Evolutionary conservation across 768 basidiomycete species (phyloP).

Genomic region (Nidularia sp.): DNA sequence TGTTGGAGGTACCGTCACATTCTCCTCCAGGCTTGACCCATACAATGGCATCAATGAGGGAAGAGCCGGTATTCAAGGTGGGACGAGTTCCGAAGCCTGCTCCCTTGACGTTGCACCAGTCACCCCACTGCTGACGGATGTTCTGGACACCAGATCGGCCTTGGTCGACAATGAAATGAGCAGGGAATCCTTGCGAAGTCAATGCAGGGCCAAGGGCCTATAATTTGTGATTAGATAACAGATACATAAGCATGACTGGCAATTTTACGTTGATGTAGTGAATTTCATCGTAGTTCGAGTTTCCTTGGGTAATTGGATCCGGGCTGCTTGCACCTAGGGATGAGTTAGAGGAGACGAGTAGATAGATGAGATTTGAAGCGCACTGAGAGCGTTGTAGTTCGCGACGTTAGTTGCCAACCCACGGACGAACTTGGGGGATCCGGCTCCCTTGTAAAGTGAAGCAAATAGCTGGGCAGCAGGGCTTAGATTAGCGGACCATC

Average conservation of each 20-base stretch:
- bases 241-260: background rate
- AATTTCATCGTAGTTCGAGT: constrained; percentile 59
- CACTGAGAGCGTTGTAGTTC: constrained; percentile 40
- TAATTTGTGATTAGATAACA: background rate
- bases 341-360: constrained; percentile 23
- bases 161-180: constrained; percentile 66
- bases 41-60: constrained; percentile 55
- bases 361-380: background rate
- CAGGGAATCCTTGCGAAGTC: constrained; percentile 41
- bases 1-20: constrained; percentile 59
- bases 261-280: constrained; percentile 49
- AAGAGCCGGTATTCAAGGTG: constrained; percentile 49
- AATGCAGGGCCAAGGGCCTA: constrained; percentile 49
- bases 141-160: constrained; percentile 61
- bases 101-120: constrained; percentile 67
- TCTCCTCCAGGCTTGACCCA: constrained; percentile 72
- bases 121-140: constrained; percentile 57
- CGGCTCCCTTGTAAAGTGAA: constrained; percentile 44
- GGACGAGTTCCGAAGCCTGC: constrained; percentile 62
- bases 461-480: constrained; percentile 57
- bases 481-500: constrained; percentile 60
- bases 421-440: constrained; percentile 53
- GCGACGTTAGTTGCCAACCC: constrained; percentile 59
- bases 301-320: constrained; percentile 58
- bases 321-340: constrained; percentile 38